Evolutionary conservation across 2,329 filamentous ascomycete genomes (phyloP).

Genomic region (Paraphoma sp.): DNA sequence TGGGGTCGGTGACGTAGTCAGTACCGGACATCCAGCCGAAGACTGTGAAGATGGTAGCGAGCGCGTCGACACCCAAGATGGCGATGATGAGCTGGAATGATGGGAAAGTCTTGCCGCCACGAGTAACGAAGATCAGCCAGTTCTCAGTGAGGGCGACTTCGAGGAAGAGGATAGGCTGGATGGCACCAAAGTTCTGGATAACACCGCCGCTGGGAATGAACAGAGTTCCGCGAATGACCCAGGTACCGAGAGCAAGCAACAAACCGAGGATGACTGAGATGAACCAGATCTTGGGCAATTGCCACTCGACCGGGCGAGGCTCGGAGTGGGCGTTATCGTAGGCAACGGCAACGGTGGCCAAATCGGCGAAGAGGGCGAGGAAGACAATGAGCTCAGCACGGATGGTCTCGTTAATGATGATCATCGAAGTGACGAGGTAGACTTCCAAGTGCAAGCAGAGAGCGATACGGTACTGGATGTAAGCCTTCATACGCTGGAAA

Average conservation of each 20-base stretch:
- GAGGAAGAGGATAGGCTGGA: constrained; percentile 71
- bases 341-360: constrained; percentile 78
- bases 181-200: constrained; percentile 75
- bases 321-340: constrained; percentile 83
- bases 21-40: constrained; percentile 75
- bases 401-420: constrained; percentile 80
- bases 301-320: constrained; percentile 78
- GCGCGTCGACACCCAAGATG: constrained; percentile 73
- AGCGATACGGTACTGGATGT: constrained; percentile 79
- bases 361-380: constrained; percentile 79
- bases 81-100: constrained; percentile 76
- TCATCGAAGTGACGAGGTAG: constrained; percentile 79
- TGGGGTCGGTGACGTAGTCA: constrained; percentile 50
- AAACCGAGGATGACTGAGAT: constrained; percentile 73
- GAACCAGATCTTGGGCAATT: constrained; percentile 82
- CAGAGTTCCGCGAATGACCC: constrained; percentile 74
- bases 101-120: constrained; percentile 72
- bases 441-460: constrained; percentile 77
- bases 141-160: constrained; percentile 61
- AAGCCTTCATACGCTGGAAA: constrained; percentile 80
- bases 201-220: constrained; percentile 75
- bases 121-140: constrained; percentile 63
- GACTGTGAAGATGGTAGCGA: constrained; percentile 75
- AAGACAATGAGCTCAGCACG: constrained; percentile 77
- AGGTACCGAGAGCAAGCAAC: constrained; percentile 73